phyloP scores from a whole-genome alignment of 257 asterid genomes.

The Solanum rostratum region DNA sequence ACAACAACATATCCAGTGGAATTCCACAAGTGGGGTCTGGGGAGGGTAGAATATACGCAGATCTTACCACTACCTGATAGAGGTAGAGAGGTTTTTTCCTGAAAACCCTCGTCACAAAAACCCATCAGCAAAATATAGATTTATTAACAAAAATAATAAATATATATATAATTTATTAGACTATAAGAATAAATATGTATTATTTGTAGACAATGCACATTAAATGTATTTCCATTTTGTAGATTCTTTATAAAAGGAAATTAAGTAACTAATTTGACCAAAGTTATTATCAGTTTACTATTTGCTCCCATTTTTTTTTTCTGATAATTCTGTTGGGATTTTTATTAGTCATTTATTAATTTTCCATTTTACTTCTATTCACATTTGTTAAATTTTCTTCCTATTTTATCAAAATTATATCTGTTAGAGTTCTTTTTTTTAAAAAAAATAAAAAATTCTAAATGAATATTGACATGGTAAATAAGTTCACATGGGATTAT shows the following conservation, averaged over 20 bases:
- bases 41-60: too few relatives aligned
- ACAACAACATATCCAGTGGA: too few relatives aligned
- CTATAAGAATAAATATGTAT: background rate
- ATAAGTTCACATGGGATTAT: background rate
- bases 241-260: background rate
- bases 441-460: background rate
- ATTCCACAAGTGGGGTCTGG: too few relatives aligned
- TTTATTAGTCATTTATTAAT: background rate
- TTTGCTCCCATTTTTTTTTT: background rate
- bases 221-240: background rate
- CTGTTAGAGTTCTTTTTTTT: background rate
- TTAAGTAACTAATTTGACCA: background rate
- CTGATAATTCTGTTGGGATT: background rate
- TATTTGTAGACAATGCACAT: background rate
- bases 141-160: too few relatives aligned
- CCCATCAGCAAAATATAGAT: too few relatives aligned
- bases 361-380: background rate
- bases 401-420: background rate
- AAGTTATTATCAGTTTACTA: background rate
- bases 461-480: background rate
- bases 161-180: too few relatives aligned
- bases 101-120: too few relatives aligned
- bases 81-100: too few relatives aligned
- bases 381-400: background rate
- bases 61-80: too few relatives aligned